Evolutionary conservation across 2,329 filamentous ascomycete species (phyloP).

Genomic region (Trichoderma pleuroti): DNA sequence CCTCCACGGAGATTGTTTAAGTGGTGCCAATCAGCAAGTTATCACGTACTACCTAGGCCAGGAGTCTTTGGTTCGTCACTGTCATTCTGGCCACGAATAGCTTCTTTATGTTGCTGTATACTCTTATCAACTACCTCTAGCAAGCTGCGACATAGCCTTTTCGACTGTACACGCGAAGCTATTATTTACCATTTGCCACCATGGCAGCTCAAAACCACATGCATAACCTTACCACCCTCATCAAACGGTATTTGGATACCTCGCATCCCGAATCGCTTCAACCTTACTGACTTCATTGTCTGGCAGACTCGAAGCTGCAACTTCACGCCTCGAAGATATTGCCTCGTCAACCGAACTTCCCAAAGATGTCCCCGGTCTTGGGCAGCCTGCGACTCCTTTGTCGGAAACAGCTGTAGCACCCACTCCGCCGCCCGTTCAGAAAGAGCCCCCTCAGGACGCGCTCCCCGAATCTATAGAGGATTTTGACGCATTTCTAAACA

Average conservation of each 20-base stretch:
- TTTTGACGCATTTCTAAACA: slow-evolving; percentile 75
- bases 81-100: background rate
- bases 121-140: background rate
- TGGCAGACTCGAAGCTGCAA: slow-evolving; percentile 89
- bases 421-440: slow-evolving; percentile 36
- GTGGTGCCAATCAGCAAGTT: slow-evolving; percentile 11
- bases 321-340: slow-evolving; percentile 93
- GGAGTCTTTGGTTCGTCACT: slow-evolving; percentile 13
- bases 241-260: slow-evolving; percentile 72
- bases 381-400: slow-evolving; percentile 36
- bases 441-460: slow-evolving; percentile 46
- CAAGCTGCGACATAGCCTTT: background rate
- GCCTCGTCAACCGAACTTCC: slow-evolving; percentile 69
- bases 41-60: slow-evolving; percentile 1
- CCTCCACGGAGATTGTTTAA: background rate
- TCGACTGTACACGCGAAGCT: background rate
- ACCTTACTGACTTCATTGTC: slow-evolving; percentile 42
- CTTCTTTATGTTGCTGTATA: slow-evolving; percentile 1
- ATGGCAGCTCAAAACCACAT: slow-evolving; percentile 77
- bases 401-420: slow-evolving; percentile 32
- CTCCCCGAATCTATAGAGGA: slow-evolving; percentile 79
- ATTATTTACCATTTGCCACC: background rate
- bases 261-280: background rate
- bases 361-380: slow-evolving; percentile 47
- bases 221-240: slow-evolving; percentile 94